Conservation (phyloP, 2,329 filamentous ascomycete species). For the Fusarium aywerte region DNA sequence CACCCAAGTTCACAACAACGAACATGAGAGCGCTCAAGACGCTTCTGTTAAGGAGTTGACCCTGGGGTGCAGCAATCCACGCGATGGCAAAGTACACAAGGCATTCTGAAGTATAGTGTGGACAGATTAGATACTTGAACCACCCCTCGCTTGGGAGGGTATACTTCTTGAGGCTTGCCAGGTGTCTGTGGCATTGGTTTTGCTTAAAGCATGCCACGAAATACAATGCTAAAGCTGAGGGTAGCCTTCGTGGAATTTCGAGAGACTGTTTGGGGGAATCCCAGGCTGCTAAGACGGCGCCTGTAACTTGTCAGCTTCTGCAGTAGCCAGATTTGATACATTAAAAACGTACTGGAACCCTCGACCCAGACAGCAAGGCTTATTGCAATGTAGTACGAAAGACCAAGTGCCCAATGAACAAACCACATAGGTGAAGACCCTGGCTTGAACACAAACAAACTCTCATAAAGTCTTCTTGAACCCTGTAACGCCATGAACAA, state of each 20-base stretch:
- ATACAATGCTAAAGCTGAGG: slow-evolving; percentile 70
- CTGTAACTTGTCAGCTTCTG: slow-evolving; percentile 39
- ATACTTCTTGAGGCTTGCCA: slow-evolving; percentile 81
- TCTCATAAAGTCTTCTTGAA: slow-evolving; percentile 79
- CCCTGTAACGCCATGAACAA: slow-evolving; percentile 80
- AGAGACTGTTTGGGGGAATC: slow-evolving; percentile 29
- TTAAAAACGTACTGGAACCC: slow-evolving; percentile 68
- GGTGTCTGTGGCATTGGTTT: slow-evolving; percentile 76
- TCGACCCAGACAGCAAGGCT: slow-evolving; percentile 87
- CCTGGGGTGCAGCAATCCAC: slow-evolving; percentile 76
- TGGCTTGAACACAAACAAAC: slow-evolving; percentile 69
- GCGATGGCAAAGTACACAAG: slow-evolving; percentile 84
- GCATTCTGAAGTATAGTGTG: slow-evolving; percentile 93
- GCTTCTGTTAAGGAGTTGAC: slow-evolving; percentile 75
- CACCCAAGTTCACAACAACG: slow-evolving; percentile 80
- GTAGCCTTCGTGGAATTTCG: slow-evolving; percentile 42
- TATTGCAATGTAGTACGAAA: slow-evolving; percentile 79
- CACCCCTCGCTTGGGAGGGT: slow-evolving; percentile 78
- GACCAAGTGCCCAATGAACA: slow-evolving; percentile 82
- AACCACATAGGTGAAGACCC: slow-evolving; percentile 82
- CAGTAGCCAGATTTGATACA: neutral
- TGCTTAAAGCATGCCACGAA: slow-evolving; percentile 77
- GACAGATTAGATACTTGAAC: slow-evolving; percentile 80
- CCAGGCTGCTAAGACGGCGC: slow-evolving; percentile 51
- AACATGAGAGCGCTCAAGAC: slow-evolving; percentile 77